Evolutionary conservation across 73 alveolate genomes (phyloP), one percentile per base, ranked within the genome.

Genomic region (Paramecium primaurelia): DNA sequence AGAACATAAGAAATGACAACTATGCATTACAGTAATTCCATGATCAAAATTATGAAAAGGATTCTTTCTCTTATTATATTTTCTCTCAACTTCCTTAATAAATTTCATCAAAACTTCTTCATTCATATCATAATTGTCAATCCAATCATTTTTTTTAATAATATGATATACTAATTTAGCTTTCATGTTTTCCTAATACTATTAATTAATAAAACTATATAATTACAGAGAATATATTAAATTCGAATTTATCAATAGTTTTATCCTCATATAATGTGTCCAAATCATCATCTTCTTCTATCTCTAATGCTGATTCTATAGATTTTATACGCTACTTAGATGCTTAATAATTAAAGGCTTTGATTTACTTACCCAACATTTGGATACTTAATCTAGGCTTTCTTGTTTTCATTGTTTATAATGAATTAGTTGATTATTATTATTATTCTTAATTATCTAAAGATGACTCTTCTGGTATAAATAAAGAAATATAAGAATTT

Each of bases 11-110:
- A 71, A 71, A 59, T 89, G 88, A 40, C 92, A 69, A 12, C 80
- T 49, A 20, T 89, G 92, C 94, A 89, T 89, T 47, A 89, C 94
- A 45, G 88, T 45, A 6, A 89, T 54, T 4, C 94, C 94, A 36
- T 89, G 94, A 89, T 89, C 94, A 32, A 89, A 89, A 71, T 89
- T 89, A 28, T 89, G 94, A 49, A 89, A 89, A 28, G 90, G 80
- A 36, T 89, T 89, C 25, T 89, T 59, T 30, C 94, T 89, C 28
- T 89, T 89, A 37, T 89, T 89, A 38, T 89, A 89, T 47, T 89
- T 89, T 47, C 75, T 60, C 42, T 83, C 88, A 16, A 89, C 58
- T 30, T 89, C 88, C 30, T 45, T 71, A 7, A 89, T 42, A 42
- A 89, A 71, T n/a, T 25, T 45, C 44, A 45, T 44, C 38, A 89